These are phyloP conservation scores for Aspergillus ruber DNA, from an alignment of 2,329 filamentous ascomycete genomes.

Conservation along the genomic window DNA sequence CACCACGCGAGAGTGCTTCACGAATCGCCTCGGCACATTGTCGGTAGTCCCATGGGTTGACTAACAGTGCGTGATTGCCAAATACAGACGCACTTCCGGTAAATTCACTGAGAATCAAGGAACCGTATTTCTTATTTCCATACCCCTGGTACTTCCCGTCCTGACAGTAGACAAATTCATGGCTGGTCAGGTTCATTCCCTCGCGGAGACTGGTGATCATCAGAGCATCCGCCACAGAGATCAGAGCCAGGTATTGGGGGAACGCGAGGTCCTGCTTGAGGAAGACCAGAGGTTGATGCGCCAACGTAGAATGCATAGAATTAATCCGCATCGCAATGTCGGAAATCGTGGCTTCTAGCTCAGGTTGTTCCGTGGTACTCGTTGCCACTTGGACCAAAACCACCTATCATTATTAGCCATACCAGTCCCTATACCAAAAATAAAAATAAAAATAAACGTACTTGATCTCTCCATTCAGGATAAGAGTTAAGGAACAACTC, in stretches of 20 bases:
- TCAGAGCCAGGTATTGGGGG: slow-evolving; percentile 82
- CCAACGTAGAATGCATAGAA: slow-evolving; percentile 80
- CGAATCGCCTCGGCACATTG: slow-evolving; percentile 82
- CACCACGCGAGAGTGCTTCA: slow-evolving; percentile 70
- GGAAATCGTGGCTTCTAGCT: slow-evolving; percentile 79
- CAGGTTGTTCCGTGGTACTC: slow-evolving; percentile 79
- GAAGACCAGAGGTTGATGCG: slow-evolving; percentile 88
- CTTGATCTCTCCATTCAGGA: slow-evolving; percentile 75
- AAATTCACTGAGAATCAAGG: slow-evolving; percentile 89
- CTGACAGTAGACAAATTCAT: slow-evolving; percentile 90
- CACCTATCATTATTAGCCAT: slow-evolving; percentile 42
- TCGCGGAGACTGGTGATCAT: slow-evolving; percentile 95
- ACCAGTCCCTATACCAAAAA: no score
- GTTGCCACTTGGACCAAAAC: slow-evolving; percentile 92
- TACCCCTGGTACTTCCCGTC: slow-evolving; percentile 57
- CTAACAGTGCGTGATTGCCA: slow-evolving; percentile 68
- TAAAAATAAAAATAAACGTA: slow-evolving; percentile 18
- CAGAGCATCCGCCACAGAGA: slow-evolving; percentile 81
- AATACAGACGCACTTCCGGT: slow-evolving; percentile 88
- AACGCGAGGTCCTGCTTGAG: slow-evolving; percentile 93
- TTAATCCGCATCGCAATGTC: slow-evolving; percentile 95
- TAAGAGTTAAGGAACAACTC: slow-evolving; percentile 93
- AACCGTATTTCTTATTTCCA: slow-evolving; percentile 71
- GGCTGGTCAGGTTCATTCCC: slow-evolving; percentile 93
- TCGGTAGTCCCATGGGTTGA: slow-evolving; percentile 94